Evolutionary conservation across 768 basidiomycete species (phyloP).

Genomic region (Termitomyces sp.): DNA sequence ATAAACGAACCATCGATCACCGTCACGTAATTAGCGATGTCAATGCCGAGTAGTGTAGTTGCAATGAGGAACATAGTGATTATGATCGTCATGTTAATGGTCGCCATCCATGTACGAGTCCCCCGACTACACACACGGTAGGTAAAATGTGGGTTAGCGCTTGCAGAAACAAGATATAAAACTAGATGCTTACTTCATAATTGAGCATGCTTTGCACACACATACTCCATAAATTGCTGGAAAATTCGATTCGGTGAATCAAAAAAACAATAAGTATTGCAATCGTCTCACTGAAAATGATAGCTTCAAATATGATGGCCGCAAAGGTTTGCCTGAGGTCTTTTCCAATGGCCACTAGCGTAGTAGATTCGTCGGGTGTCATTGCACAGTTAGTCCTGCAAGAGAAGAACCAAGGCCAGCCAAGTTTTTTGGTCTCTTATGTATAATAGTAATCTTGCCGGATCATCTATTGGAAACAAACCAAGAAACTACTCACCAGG

Average conservation of each 20-base stretch:
- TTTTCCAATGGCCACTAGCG: constrained; percentile 2
- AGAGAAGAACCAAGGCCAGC: background rate
- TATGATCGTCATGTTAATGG: constrained; percentile 4
- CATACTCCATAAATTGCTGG: constrained; percentile 6
- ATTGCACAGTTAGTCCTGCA: background rate
- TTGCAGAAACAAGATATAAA: background rate
- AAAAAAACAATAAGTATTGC: background rate
- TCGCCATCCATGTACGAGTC: background rate
- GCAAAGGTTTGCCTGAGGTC: constrained; percentile 6
- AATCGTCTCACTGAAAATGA: constrained; percentile 3
- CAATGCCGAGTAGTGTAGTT: constrained; percentile 2
- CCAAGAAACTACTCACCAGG: background rate
- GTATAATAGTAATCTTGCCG: background rate
- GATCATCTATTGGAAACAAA: background rate
- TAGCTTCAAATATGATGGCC: constrained; percentile 2
- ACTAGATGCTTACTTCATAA: background rate
- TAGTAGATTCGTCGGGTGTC: constrained; percentile 6
- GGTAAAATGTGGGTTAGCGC: background rate
- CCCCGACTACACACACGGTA: background rate
- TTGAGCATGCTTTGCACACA: constrained; percentile 4
- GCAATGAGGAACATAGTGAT: constrained; percentile 5
- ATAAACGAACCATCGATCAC: constrained; percentile 1
- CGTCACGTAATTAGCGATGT: constrained; percentile 5
- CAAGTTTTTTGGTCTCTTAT: background rate
- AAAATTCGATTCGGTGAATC: background rate